Base-by-base conservation (phyloP, 2,329 filamentous ascomycete genomes). In the Penicillium brevicompactum region DNA sequence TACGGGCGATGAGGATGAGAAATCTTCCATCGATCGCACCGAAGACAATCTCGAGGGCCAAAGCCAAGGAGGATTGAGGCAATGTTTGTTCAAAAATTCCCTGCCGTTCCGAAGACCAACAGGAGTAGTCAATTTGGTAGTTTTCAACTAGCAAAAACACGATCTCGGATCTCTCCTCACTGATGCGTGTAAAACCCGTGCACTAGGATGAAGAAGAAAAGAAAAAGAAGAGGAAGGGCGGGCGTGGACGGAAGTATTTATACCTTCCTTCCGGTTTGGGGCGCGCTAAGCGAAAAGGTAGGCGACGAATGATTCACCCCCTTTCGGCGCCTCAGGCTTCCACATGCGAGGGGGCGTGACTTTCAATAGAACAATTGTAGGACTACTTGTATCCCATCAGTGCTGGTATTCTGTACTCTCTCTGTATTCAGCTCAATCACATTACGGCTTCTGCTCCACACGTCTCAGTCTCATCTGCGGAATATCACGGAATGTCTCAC, bases 111-210 rank as follows among this genome's bases (percentile, higher is more conserved):
- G 82, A 38, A 34, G 84, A 83, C 87, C 85, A 84, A 82, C 78
- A 82, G 80, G 81, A 92, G 88, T 82, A 82, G 88, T 90, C 88
- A 89, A 82, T 80, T 82, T 72, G 79, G 81, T 89, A 90, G 87
- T 89, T 90, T 89, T 89, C 87, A 90, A 90, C 87, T 89, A 91
- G 88, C 88, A 91, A 90, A 89, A 90, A 90, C 83, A 84, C 84
- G 83, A 84, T 85, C 87, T 91, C 89, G 85, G 89, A 91, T 86
- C 84, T 86, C 87, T 90, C 88, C 86, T 91, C 88, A 91, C 86
- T 88, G 87, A 84, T 85, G 87, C 84, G 84, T 86, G 83, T 90
- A 88, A 88, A 84, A 87, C 88, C 87, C 85, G 78, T 87, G 72
- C 72, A 75, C 72, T 65, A 74, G 72, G 72, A 75, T 75, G 67